Percentiles rank a stretch among this genome's conserved stretches.
phyloP scores from a whole-genome alignment of 2,329 filamentous ascomycete genomes.

The Fusarium aywerte region DNA sequence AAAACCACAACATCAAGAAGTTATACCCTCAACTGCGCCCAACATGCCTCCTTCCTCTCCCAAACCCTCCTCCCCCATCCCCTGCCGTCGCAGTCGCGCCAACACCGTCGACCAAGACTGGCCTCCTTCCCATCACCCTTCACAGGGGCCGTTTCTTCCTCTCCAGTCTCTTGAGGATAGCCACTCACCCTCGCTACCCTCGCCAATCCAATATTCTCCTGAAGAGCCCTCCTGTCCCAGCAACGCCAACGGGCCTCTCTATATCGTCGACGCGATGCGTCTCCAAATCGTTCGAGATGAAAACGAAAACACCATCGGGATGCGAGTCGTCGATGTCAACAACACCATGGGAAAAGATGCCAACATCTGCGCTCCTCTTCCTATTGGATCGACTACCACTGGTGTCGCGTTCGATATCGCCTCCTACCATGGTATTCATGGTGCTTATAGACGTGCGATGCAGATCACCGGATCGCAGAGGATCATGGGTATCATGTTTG shows the following conservation, averaged over 20 bases:
- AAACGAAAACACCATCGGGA: not conserved
- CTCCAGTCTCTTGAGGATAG: not conserved
- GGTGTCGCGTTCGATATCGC: slow-evolving; percentile 21
- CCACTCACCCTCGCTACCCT: too few relatives aligned
- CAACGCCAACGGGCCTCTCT: not conserved
- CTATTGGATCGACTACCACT: not conserved
- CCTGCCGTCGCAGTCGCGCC: not conserved
- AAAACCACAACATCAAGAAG: not conserved
- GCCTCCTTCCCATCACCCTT: not conserved
- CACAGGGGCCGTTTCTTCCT: not conserved
- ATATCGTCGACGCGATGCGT: slow-evolving; percentile 15
- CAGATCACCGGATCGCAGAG: not conserved
- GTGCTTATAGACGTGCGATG: not conserved
- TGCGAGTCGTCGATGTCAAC: slow-evolving; percentile 1
- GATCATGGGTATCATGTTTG: slow-evolving; percentile 26
- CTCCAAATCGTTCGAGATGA: slow-evolving; percentile 13
- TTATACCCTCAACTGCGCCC: not conserved
- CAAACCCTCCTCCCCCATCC: not conserved
- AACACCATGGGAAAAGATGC: not conserved
- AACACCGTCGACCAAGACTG: not conserved
- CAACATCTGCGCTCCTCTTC: slow-evolving; percentile 13
- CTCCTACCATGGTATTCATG: not conserved
- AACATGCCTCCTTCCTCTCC: not conserved
- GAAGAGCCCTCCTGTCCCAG: too few relatives aligned
- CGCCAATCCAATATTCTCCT: too few relatives aligned